Base-by-base conservation (phyloP, 2,329 filamentous ascomycete genomes). In the Dactylellina leptospora region DNA sequence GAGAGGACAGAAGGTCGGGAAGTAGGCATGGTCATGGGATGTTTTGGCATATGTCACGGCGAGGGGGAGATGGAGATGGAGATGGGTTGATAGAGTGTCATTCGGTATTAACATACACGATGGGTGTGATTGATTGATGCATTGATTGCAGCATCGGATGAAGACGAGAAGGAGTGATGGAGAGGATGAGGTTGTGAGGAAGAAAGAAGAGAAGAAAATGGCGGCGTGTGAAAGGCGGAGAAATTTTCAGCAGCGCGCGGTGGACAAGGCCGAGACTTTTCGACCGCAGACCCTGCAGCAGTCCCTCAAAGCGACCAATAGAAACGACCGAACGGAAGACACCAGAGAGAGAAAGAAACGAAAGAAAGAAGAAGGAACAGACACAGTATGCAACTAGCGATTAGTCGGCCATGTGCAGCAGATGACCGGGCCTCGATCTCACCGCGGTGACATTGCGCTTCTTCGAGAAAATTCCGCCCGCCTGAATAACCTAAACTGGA, bases 11-110 rank as follows among this genome's bases (percentile, higher is more conserved):
- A 71, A 63, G 66, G 66, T 71, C 66, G 66, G 66, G 66, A 71
- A 71, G 66, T 71, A 71, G 66, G 66, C 66, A 63, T 71, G 66
- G 66, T 71, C 66, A 62, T 71, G 66, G 66, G 47, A n/a, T 50
- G 33, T 51, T 44, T 51, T 50, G 55, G 20, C 25, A 10, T 42
- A 3, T 54, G 36, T 62, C 48, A 62, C 59, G n/a, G n/a, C n/a
- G 48, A 45, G 59, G 30, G 55, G 2, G 11, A 22, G 27, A 13
- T 4, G 16, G 27, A 13, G 23, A 47, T n/a, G n/a, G 51, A 30
- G 22, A 16, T 44, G 13, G 50, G 16, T 16, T 22, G 13, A 53
- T 44, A 38, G 3, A n/a, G 18, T 64, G 40, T 22, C 30, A 64
- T 64, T 64, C 47, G 40, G 45, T 20, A 20, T 28, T 47, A 56